A percentile compares a stretch with the other conserved stretches of the same genome.
Conservation (phyloP, 768 basidiomycete genomes). For the Thelephora ganbajun region DNA sequence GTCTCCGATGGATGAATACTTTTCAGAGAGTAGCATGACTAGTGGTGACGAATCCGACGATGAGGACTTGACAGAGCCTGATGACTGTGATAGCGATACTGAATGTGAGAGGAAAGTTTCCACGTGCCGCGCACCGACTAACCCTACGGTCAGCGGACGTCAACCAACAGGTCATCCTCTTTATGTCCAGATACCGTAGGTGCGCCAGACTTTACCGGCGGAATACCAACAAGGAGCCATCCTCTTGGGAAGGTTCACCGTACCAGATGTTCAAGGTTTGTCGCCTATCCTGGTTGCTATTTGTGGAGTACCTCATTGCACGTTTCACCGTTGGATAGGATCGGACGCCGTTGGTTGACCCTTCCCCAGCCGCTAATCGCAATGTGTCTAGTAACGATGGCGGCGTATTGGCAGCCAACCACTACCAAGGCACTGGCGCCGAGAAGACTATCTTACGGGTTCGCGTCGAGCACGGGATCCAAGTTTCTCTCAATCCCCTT, state of each 20-base stretch:
- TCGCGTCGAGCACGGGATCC: slow-evolving; percentile 22
- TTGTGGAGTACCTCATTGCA: too few species aligned
- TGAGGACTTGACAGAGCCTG: slow-evolving; percentile 46
- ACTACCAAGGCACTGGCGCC: background rate
- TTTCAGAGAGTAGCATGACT: slow-evolving; percentile 30
- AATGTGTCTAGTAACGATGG: background rate
- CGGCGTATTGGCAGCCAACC: background rate
- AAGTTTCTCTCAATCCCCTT: slow-evolving; percentile 42
- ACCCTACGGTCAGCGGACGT: too few species aligned
- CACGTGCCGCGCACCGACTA: too few species aligned
- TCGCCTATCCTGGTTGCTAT: background rate
- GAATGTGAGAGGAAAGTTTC: slow-evolving; percentile 22
- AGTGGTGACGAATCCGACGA: slow-evolving; percentile 74
- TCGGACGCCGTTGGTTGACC: background rate
- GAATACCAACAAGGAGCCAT: slow-evolving; percentile 19
- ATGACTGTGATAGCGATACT: slow-evolving; percentile 20
- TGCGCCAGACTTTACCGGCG: slow-evolving; percentile 35
- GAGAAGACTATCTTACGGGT: slow-evolving; percentile 27
- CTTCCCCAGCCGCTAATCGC: background rate
- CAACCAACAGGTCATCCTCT: background rate
- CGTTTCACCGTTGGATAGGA: background rate
- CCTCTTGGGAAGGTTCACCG: slow-evolving; percentile 32
- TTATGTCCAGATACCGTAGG: slow-evolving; percentile 27
- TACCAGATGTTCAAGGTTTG: slow-evolving; percentile 10
- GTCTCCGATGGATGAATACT: slow-evolving; percentile 20